Evolutionary conservation across 306 rosid species (phyloP), one percentile per base, ranked within the genome.

Genomic region (Lablab purpureus): DNA sequence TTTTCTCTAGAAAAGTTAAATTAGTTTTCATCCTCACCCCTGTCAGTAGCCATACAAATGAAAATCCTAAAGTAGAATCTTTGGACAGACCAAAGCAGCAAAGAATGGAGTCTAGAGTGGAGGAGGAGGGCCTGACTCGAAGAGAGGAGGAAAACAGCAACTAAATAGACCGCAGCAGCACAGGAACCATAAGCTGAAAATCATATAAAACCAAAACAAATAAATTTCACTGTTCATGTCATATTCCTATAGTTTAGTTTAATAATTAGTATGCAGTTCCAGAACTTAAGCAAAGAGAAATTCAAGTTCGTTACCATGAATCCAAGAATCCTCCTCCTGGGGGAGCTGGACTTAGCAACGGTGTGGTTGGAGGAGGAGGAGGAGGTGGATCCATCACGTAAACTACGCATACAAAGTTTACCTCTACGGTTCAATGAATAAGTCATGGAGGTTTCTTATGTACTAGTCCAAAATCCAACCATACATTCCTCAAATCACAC

Each of bases 61-160:
- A 54, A 70, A 69, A 74, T 27, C 7, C 40, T 14, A 28, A 30
- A 60, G 10, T 30, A 15, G 5, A 60, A 6, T 14, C 19, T 19
- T 15, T 32, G 17, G 69, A 28, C 55, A 68, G 30, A 60, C 7
- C 7, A 71, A 71, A 32, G 73, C 74, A 65, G 58, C 65, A 30
- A 62, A 63, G 37, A 59, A 18, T 4, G 25, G 66, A 60, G 43
- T 17, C 65, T 86, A 89, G 27, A 79, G 88, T 70, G 97, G 97
- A 12, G 97, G 97, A 12, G 97, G 96, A 58, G 92, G 91, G 27
- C 84, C 88, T 47, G 86, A 50, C 79, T 82, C 89, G 49, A 83
- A 92, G 41, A 92, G 89, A 5, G 94, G 97, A 80, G 91, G 97
- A 65, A 86, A 85, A 72, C 97, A 92, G 77, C 92, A 81, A 43